phyloP scores from a whole-genome alignment of 1,139 yeast genomes.

The Hansenula lynferdii region DNA sequence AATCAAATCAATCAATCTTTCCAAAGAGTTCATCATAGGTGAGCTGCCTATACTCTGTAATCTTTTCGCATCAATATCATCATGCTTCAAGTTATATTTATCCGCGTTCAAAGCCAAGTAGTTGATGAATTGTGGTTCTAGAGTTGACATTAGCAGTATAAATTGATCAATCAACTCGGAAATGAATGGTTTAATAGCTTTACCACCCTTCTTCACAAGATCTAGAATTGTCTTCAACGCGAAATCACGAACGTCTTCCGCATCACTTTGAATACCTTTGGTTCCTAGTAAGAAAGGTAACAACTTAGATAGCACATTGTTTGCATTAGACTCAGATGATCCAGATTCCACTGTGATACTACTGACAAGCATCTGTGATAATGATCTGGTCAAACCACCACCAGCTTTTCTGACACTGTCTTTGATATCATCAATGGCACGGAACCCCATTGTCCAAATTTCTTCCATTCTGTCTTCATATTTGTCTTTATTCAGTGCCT shows the following conservation, averaged over 20 bases:
- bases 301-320: constrained; percentile 50
- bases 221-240: constrained; percentile 71
- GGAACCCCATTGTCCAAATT: constrained; percentile 85
- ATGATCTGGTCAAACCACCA: constrained; percentile 54
- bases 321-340: constrained; percentile 38
- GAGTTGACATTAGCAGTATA: constrained; percentile 68
- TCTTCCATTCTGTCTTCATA: constrained; percentile 56
- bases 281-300: constrained; percentile 79
- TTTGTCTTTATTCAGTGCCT: constrained; percentile 47
- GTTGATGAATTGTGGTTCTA: constrained; percentile 89
- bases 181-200: constrained; percentile 60
- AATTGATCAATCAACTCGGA: constrained; percentile 68
- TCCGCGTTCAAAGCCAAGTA: constrained; percentile 86
- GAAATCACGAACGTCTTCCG: constrained; percentile 77
- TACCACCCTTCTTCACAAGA: constrained; percentile 59
- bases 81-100: constrained; percentile 69
- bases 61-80: constrained; percentile 75
- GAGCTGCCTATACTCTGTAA: constrained; percentile 71
- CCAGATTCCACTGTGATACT: constrained; percentile 41
- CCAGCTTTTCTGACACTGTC: constrained; percentile 91
- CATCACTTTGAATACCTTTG: constrained; percentile 77
- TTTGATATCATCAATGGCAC: constrained; percentile 91
- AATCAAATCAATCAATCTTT: constrained; percentile 55
- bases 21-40: constrained; percentile 88
- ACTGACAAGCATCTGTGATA: constrained; percentile 61